Conservation (phyloP, 2,329 filamentous ascomycete genomes). For the Botrytis deweyae region DNA sequence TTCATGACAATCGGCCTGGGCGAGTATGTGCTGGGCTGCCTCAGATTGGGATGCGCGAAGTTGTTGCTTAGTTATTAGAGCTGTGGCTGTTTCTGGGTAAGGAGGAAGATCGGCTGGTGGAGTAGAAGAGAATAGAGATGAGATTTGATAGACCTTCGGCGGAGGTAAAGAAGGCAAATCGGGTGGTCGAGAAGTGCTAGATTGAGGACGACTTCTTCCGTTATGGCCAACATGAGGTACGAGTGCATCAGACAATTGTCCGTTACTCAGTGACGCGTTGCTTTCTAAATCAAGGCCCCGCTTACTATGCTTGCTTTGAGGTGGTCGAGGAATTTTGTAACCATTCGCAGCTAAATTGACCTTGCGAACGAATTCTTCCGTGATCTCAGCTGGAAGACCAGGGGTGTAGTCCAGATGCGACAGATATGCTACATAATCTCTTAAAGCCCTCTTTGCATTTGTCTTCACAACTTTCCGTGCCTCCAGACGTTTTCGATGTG, state of each 20-base stretch:
- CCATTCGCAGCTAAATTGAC: slow-evolving; percentile 57
- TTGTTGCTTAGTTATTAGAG: slow-evolving; percentile 38
- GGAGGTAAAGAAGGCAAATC: slow-evolving; percentile 48
- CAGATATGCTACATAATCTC: slow-evolving; percentile 72
- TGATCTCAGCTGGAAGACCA: slow-evolving; percentile 39
- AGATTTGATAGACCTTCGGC: slow-evolving; percentile 52
- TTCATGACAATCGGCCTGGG: slow-evolving; percentile 53
- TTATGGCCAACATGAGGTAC: slow-evolving; percentile 43
- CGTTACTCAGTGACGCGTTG: slow-evolving; percentile 38
- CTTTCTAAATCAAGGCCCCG: slow-evolving; percentile 36
- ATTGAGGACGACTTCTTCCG: slow-evolving; percentile 37
- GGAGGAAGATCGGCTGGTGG: slow-evolving; percentile 66
- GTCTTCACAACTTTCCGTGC: slow-evolving; percentile 68
- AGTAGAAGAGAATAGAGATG: slow-evolving; percentile 68
- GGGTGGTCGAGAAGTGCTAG: slow-evolving; percentile 31
- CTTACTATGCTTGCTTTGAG: slow-evolving; percentile 31
- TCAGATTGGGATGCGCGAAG: slow-evolving; percentile 37
- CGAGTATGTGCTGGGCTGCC: slow-evolving; percentile 40
- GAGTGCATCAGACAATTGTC: slow-evolving; percentile 44
- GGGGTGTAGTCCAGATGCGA: slow-evolving; percentile 77
- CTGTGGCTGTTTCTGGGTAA: slow-evolving; percentile 53
- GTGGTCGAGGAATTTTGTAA: slow-evolving; percentile 41
- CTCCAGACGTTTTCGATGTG: slow-evolving; percentile 49
- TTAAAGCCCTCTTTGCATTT: slow-evolving; percentile 72
- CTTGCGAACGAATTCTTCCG: slow-evolving; percentile 53